Conservation (phyloP, 768 basidiomycete genomes). For the Lactarius indigo region DNA sequence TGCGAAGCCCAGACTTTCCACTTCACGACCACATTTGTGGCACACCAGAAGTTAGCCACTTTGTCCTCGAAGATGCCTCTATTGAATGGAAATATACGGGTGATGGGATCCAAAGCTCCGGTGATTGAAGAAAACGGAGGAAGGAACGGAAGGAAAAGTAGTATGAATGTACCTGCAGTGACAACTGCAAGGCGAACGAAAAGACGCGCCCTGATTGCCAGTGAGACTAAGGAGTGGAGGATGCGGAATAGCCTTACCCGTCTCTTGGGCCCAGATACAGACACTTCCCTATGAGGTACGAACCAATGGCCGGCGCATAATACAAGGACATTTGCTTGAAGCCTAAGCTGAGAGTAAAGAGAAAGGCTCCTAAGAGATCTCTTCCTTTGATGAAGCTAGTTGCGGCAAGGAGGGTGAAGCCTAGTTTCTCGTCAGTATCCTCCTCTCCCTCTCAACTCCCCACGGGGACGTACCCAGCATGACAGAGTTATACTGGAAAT, state of each 20-base stretch:
- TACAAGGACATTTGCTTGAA: constrained; percentile 98
- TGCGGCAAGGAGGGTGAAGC: constrained; percentile 65
- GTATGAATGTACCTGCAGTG: constrained; percentile 57
- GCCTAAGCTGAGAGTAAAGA: constrained; percentile 79
- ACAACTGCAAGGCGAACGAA: constrained; percentile 65
- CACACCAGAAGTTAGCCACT: constrained; percentile 98
- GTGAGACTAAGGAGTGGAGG: constrained; percentile 1
- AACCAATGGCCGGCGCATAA: constrained; percentile 89
- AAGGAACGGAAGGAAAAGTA: constrained; percentile 79
- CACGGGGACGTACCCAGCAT: constrained; percentile 67
- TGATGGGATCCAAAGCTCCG: constrained; percentile 58
- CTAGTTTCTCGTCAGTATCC: constrained; percentile 33
- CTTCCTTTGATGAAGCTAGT: constrained; percentile 64
- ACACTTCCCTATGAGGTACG: constrained; percentile 88
- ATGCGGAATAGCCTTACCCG: constrained; percentile 53
- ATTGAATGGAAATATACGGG: constrained; percentile 86
- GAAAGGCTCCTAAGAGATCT: constrained; percentile 73
- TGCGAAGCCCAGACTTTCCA: constrained; percentile 61
- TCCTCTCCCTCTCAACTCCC: background rate
- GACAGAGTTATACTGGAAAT: constrained; percentile 94
- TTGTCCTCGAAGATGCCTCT: constrained; percentile 94
- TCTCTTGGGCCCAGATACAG: constrained; percentile 64
- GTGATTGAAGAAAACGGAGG: constrained; percentile 52
- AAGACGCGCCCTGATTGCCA: constrained; percentile 36
- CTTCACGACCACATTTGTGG: constrained; percentile 83